phyloP scores from a whole-genome alignment of 2,329 filamentous ascomycete genomes.

The Fusarium neocosmosporiellum region DNA sequence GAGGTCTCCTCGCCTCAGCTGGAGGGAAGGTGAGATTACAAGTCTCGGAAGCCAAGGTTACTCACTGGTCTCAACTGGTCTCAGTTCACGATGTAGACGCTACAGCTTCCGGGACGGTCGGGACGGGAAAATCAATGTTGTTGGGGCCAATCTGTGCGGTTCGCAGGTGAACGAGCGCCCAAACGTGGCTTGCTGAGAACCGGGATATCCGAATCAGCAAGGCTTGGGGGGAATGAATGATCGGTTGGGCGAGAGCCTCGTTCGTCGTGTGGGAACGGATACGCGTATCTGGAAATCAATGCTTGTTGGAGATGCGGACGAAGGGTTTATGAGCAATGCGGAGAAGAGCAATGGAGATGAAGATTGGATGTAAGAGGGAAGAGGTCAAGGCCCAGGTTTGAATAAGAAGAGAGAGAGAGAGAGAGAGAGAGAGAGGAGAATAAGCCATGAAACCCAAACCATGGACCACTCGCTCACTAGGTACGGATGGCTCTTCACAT shows the following conservation, averaged over 20 bases:
- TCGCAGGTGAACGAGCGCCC: constrained; percentile 21
- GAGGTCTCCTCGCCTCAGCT: constrained; percentile 5
- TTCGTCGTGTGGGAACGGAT: neutral
- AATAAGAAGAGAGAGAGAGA: constrained; percentile 12
- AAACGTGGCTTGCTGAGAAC: constrained; percentile 31
- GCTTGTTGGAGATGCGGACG: neutral
- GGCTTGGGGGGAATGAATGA: neutral
- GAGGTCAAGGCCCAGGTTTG: neutral
- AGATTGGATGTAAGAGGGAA: constrained; percentile 1
- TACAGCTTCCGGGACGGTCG: constrained; percentile 13
- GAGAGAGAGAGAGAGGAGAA: neutral
- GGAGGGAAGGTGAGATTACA: constrained; percentile 18
- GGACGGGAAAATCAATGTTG: constrained; percentile 8
- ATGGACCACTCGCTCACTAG: neutral
- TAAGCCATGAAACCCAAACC: constrained; percentile 18
- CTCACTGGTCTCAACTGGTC: constrained; percentile 24
- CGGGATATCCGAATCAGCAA: constrained; percentile 29
- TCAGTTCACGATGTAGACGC: neutral
- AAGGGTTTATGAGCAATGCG: neutral
- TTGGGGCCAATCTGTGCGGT: constrained; percentile 25
- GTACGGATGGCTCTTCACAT: constrained; percentile 30
- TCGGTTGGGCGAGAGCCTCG: neutral
- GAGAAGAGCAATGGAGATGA: neutral
- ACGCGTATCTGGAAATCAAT: neutral
- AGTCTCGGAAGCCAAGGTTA: constrained; percentile 22